Evolutionary conservation across 164 flowering plant species (phyloP), one percentile per base, ranked within the genome.

Genomic region (Pachysandra terminalis): DNA sequence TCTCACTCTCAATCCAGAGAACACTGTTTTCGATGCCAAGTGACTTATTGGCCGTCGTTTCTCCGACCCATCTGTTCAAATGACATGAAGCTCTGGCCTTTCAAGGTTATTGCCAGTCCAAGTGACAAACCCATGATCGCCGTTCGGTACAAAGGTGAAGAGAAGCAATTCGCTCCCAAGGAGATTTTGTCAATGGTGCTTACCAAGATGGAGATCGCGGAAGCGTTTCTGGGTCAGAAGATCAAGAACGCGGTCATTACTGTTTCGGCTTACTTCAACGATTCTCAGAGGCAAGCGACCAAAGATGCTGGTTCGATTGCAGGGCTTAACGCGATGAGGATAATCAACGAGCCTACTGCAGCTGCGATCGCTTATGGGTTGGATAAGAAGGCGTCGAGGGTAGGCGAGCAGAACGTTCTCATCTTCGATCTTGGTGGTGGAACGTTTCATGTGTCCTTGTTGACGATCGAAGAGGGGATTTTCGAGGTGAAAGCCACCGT

Each of bases 341-440:
- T 62, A 19, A 62, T 62, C 24, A 62, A 62, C n/a, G 65, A 62
- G 17, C 65, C 65, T 0, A 62, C 65, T 62, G 65, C 65, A 7
- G 65, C 65, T 9, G 65, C 65, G 2, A 62, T 62, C 35, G 65
- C 65, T 45, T 62, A 35, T 23, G 53, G 65, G 3, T 35, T 37
- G 25, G 65, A 62, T 15, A 62, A 62, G 49, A 62, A 62, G 26
- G 48, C 65, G 6, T 32, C 49, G 16, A 45, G 24, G 24, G 16
- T 15, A 5, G 65, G 53, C 3, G 51, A 37, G 15, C 23, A 37
- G 26, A 62, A 62, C 53, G 27, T 62, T 45, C 27, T 62, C 14
- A 45, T 62, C 65, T 62, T 62, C 22, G 65, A 62, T 62, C 26
- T 62, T 12, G 65, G 65, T 32, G 65, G 65, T 62, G 65, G 65